phyloP scores from a whole-genome alignment of 139 green algal species.

The Micractinium sp. region DNA sequence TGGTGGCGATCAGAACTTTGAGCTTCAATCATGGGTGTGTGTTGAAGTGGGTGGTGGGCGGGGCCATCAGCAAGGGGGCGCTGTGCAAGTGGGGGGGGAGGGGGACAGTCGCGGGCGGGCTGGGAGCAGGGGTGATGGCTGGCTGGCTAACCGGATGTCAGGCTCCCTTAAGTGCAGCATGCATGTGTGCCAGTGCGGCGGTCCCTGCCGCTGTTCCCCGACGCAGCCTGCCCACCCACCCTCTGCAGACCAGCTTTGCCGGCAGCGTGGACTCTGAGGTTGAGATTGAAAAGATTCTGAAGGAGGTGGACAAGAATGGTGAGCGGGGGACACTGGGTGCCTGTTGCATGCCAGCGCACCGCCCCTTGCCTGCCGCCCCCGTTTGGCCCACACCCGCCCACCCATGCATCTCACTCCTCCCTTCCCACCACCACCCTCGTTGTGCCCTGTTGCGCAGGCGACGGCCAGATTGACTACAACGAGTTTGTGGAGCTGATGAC shows the following conservation, averaged over 20 bases:
- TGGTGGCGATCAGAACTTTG: no score
- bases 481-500: slow-evolving; percentile 83
- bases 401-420: background rate
- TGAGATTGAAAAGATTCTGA: slow-evolving; percentile 55
- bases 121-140: no score
- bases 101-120: no score
- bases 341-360: background rate
- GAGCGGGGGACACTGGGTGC: background rate
- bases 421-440: background rate
- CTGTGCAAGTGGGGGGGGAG: no score
- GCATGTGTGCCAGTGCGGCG: no score
- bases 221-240: background rate
- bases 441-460: slow-evolving; percentile 38
- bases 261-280: background rate
- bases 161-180: background rate
- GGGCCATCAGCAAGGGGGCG: no score
- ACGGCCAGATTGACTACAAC: slow-evolving; percentile 81
- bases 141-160: no score
- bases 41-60: no score
- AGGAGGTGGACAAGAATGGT: slow-evolving; percentile 67
- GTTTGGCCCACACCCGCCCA: background rate
- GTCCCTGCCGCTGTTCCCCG: no score
- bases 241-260: background rate
- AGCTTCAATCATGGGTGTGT: no score
- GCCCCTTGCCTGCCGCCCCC: background rate